These are phyloP conservation scores for Penicillium crustosum DNA, from an alignment of 2,329 filamentous ascomycete genomes.

Conservation along the genomic window DNA sequence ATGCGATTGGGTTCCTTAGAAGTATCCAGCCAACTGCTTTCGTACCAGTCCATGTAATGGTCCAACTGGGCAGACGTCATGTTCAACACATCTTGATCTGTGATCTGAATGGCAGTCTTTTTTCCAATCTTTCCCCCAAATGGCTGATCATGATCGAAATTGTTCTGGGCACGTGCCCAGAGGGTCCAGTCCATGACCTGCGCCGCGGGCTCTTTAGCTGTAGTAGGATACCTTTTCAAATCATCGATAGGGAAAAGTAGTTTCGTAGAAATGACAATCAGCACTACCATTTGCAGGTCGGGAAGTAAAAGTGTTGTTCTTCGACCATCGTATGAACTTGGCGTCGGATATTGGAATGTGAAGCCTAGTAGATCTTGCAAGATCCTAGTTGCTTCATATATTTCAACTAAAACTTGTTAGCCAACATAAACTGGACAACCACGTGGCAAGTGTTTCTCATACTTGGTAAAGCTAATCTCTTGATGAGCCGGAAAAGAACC, in stretches of 20 bases:
- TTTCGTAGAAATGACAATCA: slow-evolving; percentile 75
- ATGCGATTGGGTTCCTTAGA: slow-evolving; percentile 34
- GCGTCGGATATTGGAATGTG: slow-evolving; percentile 53
- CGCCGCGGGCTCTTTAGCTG: slow-evolving; percentile 56
- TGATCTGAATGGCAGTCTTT: slow-evolving; percentile 55
- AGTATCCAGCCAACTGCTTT: slow-evolving; percentile 57
- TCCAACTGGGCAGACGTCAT: slow-evolving; percentile 66
- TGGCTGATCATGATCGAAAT: slow-evolving; percentile 36
- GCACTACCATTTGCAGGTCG: slow-evolving; percentile 69
- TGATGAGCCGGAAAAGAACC: slow-evolving; percentile 68
- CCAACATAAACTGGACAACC: not conserved
- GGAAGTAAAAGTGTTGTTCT: slow-evolving; percentile 59
- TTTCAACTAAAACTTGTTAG: slow-evolving; percentile 28
- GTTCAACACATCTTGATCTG: slow-evolving; percentile 61
- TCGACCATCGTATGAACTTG: slow-evolving; percentile 32
- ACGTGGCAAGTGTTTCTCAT: slow-evolving; percentile 29
- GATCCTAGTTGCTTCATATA: slow-evolving; percentile 56
- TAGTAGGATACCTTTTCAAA: slow-evolving; percentile 51
- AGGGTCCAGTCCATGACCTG: slow-evolving; percentile 68
- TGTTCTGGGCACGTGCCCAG: slow-evolving; percentile 61
- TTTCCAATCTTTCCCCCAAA: slow-evolving; percentile 40
- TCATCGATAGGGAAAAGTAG: slow-evolving; percentile 73
- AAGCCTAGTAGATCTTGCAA: slow-evolving; percentile 59
- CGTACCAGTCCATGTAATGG: slow-evolving; percentile 78
- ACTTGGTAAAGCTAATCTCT: slow-evolving; percentile 73